Evolutionary conservation across 1,284 basidiomycete species (phyloP).

Genomic region (Psilocybe mexicana): DNA sequence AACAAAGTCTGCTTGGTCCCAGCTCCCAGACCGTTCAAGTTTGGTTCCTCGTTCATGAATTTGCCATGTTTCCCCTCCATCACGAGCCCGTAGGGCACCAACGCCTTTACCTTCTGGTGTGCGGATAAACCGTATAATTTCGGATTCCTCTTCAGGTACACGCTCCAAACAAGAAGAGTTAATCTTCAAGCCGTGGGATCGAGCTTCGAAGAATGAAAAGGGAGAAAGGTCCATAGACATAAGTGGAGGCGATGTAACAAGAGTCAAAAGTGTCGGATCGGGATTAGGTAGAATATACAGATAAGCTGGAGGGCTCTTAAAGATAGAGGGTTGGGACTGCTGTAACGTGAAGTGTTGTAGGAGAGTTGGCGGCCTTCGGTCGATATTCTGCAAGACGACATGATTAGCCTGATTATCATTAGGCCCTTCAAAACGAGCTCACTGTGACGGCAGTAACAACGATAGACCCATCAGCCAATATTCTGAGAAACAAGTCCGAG

Average conservation of each 20-base stretch:
- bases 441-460: slow-evolving; percentile 76
- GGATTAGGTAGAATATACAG: slow-evolving; percentile 57
- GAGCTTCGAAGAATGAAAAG: slow-evolving; percentile 60
- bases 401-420: slow-evolving; percentile 2
- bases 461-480: slow-evolving; percentile 70
- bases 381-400: slow-evolving; percentile 66
- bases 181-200: slow-evolving; percentile 48
- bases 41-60: slow-evolving; percentile 46
- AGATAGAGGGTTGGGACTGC: slow-evolving; percentile 51
- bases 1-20: slow-evolving; percentile 59
- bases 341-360: slow-evolving; percentile 76
- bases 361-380: slow-evolving; percentile 85
- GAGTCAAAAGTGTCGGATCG: slow-evolving; percentile 45
- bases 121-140: slow-evolving; percentile 63
- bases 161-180: slow-evolving; percentile 39
- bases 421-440: slow-evolving; percentile 29
- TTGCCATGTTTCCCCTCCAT: slow-evolving; percentile 63
- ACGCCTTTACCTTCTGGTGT: slow-evolving; percentile 77
- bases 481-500: slow-evolving; percentile 79
- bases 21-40: slow-evolving; percentile 45
- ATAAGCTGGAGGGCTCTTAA: slow-evolving; percentile 47
- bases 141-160: slow-evolving; percentile 47
- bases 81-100: slow-evolving; percentile 57
- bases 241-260: slow-evolving; percentile 63
- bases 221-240: slow-evolving; percentile 56